Evolutionary conservation across 768 basidiomycete genomes (phyloP).

Genomic region (Lactifluus hygrophoroides): DNA sequence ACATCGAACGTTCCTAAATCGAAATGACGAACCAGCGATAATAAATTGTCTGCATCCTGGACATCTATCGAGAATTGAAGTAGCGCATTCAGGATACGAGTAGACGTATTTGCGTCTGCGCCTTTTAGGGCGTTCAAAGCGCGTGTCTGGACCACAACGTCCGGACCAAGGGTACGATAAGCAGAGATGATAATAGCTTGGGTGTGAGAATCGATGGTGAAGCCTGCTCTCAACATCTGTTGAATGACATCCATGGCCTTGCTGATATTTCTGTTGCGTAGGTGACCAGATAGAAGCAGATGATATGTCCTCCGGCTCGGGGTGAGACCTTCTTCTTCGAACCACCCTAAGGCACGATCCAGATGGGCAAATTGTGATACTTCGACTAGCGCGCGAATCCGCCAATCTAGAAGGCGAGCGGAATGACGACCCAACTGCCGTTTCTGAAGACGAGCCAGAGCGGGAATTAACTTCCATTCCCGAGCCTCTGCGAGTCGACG

Average conservation of each 20-base stretch:
- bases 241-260: conserved; percentile 46
- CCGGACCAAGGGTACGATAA: conserved; percentile 53
- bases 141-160: conserved; percentile 43
- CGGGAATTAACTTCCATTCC: conserved; percentile 44
- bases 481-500: conserved; percentile 38
- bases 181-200: conserved; percentile 49
- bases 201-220: conserved; percentile 46
- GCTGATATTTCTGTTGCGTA: conserved; percentile 57
- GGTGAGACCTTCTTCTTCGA: conserved; percentile 34
- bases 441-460: conserved; percentile 41
- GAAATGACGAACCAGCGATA: conserved; percentile 45
- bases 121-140: conserved; percentile 40
- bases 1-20: conserved; percentile 19
- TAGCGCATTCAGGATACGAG: conserved; percentile 61
- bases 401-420: conserved; percentile 61
- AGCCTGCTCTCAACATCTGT: conserved; percentile 49
- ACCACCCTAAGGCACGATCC: conserved; percentile 41
- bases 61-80: conserved; percentile 52
- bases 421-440: conserved; percentile 43
- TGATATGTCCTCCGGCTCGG: conserved; percentile 63
- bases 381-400: conserved; percentile 51
- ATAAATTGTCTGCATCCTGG: conserved; percentile 39
- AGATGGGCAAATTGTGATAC: conserved; percentile 36
- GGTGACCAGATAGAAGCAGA: conserved; percentile 53
- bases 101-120: conserved; percentile 34